Evolutionary conservation across 257 asterid genomes (phyloP), one percentile per base, ranked within the genome.

Genomic region (Paraleonurus japonicus): DNA sequence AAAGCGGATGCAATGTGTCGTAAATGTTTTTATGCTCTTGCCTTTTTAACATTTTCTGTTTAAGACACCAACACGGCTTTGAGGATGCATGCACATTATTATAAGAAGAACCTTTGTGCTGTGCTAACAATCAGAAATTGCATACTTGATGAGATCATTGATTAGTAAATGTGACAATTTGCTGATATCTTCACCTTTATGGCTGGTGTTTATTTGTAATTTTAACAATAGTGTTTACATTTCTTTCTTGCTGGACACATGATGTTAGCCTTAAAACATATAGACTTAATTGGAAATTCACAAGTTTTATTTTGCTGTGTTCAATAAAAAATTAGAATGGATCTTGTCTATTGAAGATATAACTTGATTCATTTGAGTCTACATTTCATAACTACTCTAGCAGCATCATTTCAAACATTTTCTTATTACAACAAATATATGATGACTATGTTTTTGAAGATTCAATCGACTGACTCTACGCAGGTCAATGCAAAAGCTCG

Each of bases 401-500:
- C n/a, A n/a, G 69, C 28, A 65, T 66, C 72, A 61, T 75, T 32
- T 68, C 28, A 61, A 32, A 12, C 50, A 53, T 13, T 70, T 41
- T 28, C 55, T 17, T 32, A 51, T 48, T 48, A 73, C 13, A 54
- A 39, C 16, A 33, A 70, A n/a, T 35, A 12, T 16, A 64, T 35
- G 33, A 60, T 27, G 37, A 48, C 15, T 61, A 43, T 32, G 37
- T 67, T 17, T 47, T 72, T 51, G 61, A 71, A 60, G 76, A 19
- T 69, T 63, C 60, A 19, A 50, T 79, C 58, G 35, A 61, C 48
- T 76, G 70, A 30, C 32, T 28, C 37, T 65, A 26, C 74, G 81
- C 79, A 88, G 95, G 76, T 85, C 15, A 84, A 82, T 33, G 87
- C 81, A 65, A 84, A 81, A 41, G 82, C 82, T 12, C 68, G 74